These are phyloP conservation scores for Podosphaera fusca DNA, from an alignment of 2,329 filamentous ascomycete genomes.

Conservation along the genomic window DNA sequence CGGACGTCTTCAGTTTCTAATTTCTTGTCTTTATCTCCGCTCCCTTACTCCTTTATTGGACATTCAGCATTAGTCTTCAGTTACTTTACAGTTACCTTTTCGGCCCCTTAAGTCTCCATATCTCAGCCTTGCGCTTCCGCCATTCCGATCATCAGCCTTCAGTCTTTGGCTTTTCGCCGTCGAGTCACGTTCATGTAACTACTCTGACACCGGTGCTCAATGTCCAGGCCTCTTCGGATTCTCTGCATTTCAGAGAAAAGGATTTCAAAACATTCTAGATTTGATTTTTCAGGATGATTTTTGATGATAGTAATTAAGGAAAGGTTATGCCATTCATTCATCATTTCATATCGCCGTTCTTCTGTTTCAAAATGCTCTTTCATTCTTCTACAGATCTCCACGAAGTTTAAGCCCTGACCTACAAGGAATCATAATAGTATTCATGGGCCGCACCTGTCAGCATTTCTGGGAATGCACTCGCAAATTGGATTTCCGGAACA, in stretches of 20 bases:
- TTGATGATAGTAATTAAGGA: background rate
- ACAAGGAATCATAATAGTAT: background rate
- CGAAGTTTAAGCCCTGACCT: background rate
- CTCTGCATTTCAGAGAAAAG: background rate
- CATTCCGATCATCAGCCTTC: too few relatives aligned
- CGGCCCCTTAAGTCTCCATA: too few relatives aligned
- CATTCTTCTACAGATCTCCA: background rate
- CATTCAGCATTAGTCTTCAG: too few relatives aligned
- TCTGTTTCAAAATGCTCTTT: constrained; percentile 1
- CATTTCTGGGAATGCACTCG: background rate
- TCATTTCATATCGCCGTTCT: background rate
- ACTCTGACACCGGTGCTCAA: background rate
- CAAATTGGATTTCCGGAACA: background rate
- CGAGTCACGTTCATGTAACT: too few relatives aligned
- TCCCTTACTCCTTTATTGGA: too few relatives aligned
- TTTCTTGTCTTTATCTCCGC: too few relatives aligned
- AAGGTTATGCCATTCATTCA: background rate
- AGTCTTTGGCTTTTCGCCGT: too few relatives aligned
- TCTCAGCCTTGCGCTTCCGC: too few relatives aligned
- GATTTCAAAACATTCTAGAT: background rate
- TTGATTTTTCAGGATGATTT: background rate
- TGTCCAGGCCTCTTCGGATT: background rate
- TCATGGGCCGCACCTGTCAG: background rate
- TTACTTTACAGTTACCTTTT: too few relatives aligned
- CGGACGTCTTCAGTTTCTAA: too few relatives aligned